Evolutionary conservation across 169 alveolate genomes (phyloP).

Genomic region (Eimeria necatrix): DNA sequence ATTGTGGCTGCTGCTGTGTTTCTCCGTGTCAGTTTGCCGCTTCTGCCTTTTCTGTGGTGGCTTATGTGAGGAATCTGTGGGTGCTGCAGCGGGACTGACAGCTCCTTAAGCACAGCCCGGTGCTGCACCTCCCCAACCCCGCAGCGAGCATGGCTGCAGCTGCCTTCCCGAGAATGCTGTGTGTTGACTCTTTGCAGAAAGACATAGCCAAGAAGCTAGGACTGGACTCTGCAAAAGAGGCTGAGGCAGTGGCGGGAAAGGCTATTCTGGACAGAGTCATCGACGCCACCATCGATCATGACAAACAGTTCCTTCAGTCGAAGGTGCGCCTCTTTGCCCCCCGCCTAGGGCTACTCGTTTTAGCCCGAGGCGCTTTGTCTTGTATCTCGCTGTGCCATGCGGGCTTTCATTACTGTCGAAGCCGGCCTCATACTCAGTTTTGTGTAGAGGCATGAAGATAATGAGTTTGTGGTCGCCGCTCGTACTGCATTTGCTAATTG

Average conservation of each 20-base stretch:
- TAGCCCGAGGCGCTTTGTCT: too few species aligned
- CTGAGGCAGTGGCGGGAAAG: constrained; percentile 95
- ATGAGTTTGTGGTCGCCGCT: neutral
- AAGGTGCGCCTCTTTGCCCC: constrained; percentile 21
- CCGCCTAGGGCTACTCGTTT: too few species aligned
- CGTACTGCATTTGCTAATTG: constrained; percentile 12
- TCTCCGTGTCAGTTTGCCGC: neutral
- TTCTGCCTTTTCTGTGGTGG: neutral
- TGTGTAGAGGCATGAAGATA: too few species aligned
- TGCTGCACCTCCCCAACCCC: too few species aligned
- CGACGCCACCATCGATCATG: constrained; percentile 96
- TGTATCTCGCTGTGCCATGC: too few species aligned
- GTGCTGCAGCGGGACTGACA: too few species aligned
- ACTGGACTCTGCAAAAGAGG: constrained; percentile 93
- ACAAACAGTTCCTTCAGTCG: constrained; percentile 90
- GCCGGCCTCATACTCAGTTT: too few species aligned
- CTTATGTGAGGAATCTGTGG: neutral
- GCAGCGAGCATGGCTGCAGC: too few species aligned
- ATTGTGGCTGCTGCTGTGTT: neutral
- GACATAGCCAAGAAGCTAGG: constrained; percentile 95
- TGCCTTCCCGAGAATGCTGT: too few species aligned
- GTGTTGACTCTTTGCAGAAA: constrained; percentile 75
- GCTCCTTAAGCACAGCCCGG: too few species aligned
- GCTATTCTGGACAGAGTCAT: constrained; percentile 97
- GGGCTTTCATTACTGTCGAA: too few species aligned